These are phyloP conservation scores for Boletus pseudopeckii DNA, from an alignment of 768 basidiomycete genomes.

Conservation along the genomic window DNA sequence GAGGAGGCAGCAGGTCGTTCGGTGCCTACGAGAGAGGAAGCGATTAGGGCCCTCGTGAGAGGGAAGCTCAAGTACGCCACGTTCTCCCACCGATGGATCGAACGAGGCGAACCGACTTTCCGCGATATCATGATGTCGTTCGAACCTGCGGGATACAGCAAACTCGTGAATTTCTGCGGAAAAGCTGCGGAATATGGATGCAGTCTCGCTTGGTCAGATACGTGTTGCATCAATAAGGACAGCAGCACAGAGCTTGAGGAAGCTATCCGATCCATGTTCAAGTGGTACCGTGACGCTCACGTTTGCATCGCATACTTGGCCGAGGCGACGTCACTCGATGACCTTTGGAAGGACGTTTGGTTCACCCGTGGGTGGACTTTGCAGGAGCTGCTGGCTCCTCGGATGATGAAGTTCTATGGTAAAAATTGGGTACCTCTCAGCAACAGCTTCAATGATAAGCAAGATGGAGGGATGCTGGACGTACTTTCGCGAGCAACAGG, in stretches of 20 bases:
- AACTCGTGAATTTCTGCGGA: constrained; percentile 24
- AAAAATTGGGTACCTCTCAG: constrained; percentile 25
- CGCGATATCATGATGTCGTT: constrained; percentile 31
- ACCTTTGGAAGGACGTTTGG: constrained; percentile 27
- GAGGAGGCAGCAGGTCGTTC: constrained; percentile 22
- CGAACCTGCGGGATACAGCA: constrained; percentile 25
- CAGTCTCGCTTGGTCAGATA: constrained; percentile 33
- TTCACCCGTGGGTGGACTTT: constrained; percentile 34
- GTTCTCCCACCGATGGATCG: constrained; percentile 31
- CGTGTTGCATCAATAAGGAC: constrained; percentile 34
- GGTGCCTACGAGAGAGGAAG: constrained; percentile 27
- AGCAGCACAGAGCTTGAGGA: constrained; percentile 35
- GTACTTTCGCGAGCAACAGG: constrained; percentile 26
- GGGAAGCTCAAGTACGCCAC: constrained; percentile 28
- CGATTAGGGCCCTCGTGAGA: constrained; percentile 20
- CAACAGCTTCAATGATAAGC: constrained; percentile 27
- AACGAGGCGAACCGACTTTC: constrained; percentile 29
- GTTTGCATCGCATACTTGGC: constrained; percentile 33
- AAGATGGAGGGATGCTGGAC: constrained; percentile 20
- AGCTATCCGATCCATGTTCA: constrained; percentile 34
- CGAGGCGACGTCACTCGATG: constrained; percentile 29
- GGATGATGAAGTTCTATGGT: constrained; percentile 32
- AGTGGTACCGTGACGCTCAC: constrained; percentile 29
- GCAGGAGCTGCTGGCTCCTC: constrained; percentile 29
- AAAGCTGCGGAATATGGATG: constrained; percentile 30